Evolutionary conservation across 805 yeast genomes (phyloP), one percentile per base, ranked within the genome.

Genomic region (Zygoascus flipseniorum): DNA sequence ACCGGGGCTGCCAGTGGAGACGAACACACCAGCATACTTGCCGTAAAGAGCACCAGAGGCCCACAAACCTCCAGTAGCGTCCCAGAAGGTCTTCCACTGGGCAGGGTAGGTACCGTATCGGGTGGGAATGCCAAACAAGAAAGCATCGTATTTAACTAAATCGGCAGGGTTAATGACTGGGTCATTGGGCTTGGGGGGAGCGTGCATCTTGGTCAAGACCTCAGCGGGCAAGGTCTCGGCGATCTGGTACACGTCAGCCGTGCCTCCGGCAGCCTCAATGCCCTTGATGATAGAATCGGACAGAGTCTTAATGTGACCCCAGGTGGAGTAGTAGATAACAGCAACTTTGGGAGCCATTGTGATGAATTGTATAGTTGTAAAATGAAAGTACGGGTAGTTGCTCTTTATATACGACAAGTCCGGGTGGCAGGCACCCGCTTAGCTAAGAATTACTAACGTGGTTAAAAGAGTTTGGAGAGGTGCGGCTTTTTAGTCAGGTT

Each of bases 111-210:
- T 77, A 62, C 95, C 95, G 66, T 67, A 87, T 69, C 95, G 77
- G 39, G 95, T 85, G 58, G 95, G 95, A 55, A 86, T 68, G 59
- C 95, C 95, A 61, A 87, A 82, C 57, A 86, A 60, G 66, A 84
- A 81, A 9, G 82, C 89, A 64, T 87, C 95, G 71, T 83, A 85
- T 56, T 78, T 71, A 18, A 69, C 67, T 59, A 88, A 73, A 20
- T 47, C 51, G 14, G 78, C 83, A 10, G 70, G 62, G 6, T 82
- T 75, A 37, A 86, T 86, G 55, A 79, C 68, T 54, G 89, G 89
- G 60, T 68, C 69, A 32, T 60, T 62, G 14, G 68, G 31, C 63
- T 72, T 71, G 46, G 70, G 64, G 43, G 89, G 82, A 89, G 60
- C 71, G 60, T 80, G 78, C 73, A 87, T 72, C 54, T 66, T 55